Evolutionary conservation across 495 filamentous ascomycete genomes (phyloP).

Genomic region (Tuber magnatum): DNA sequence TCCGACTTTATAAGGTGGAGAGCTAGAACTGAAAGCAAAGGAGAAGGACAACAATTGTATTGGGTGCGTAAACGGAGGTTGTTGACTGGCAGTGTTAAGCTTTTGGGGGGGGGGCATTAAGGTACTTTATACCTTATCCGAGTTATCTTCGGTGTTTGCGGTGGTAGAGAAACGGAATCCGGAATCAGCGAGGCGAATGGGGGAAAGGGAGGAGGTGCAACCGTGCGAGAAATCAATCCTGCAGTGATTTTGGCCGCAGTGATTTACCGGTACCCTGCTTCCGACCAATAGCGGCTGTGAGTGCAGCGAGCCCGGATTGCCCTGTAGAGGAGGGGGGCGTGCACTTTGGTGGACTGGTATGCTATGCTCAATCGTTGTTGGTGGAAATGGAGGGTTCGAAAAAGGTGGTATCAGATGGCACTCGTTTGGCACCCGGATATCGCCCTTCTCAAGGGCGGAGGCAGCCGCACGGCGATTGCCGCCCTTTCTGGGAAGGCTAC

Average conservation of each 20-base stretch:
- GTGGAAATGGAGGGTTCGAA: conserved; percentile 8
- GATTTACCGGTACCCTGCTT: neutral
- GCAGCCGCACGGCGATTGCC: conserved; percentile 30
- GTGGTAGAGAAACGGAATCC: neutral
- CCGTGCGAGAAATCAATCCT: neutral
- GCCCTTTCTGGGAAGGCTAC: conserved; percentile 6
- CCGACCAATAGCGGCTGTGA: neutral
- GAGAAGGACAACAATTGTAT: neutral
- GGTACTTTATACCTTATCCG: conserved; percentile 27
- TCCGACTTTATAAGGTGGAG: conserved; percentile 1
- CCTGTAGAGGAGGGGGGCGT: neutral
- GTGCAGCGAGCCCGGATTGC: neutral
- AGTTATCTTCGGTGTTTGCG: conserved; percentile 10
- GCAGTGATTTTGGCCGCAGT: neutral
- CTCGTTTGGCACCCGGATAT: conserved; percentile 9
- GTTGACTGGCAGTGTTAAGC: neutral
- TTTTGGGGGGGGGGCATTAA: conserved; percentile 3
- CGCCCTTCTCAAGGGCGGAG: conserved; percentile 14
- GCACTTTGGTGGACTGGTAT: conserved; percentile 8
- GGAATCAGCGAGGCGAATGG: conserved; percentile 6
- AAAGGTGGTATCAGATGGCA: conserved; percentile 7
- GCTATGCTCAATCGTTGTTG: conserved; percentile 10
- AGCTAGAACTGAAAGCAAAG: neutral
- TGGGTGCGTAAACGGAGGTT: neutral
- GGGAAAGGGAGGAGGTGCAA: conserved; percentile 1